Conservation (phyloP, 345 rosid species). For the Salix udensis region DNA sequence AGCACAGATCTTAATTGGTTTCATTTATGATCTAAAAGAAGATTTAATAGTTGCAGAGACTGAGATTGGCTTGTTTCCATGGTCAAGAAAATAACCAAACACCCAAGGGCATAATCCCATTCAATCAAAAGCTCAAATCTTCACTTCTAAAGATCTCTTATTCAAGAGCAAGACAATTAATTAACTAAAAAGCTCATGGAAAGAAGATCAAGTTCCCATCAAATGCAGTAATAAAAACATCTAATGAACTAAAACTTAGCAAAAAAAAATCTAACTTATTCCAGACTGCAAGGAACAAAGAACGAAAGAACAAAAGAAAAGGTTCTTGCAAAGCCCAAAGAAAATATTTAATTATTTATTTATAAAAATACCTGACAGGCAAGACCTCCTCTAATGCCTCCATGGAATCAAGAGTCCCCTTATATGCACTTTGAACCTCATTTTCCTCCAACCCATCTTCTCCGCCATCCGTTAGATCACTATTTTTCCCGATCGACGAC, state of each 20-base stretch:
- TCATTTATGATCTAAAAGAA: background rate
- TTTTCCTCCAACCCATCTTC: constrained; percentile 13
- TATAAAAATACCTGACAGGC: constrained; percentile 17
- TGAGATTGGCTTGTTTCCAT: background rate
- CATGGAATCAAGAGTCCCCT: constrained; percentile 22
- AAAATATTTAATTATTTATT: background rate
- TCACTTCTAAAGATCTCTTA: background rate
- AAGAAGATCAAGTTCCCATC: background rate
- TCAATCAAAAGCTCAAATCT: background rate
- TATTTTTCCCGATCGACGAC: constrained; percentile 30
- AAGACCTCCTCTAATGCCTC: constrained; percentile 24
- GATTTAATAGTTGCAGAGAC: background rate
- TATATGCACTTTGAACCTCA: constrained; percentile 28
- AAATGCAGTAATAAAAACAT: background rate
- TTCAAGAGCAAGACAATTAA: background rate
- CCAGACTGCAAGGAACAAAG: background rate
- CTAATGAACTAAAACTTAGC: background rate
- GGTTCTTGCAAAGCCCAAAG: background rate
- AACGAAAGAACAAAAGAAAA: too few relatives aligned
- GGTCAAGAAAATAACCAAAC: background rate
- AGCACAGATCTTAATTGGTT: background rate
- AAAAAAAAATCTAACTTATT: background rate
- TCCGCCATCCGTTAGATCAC: constrained; percentile 26
- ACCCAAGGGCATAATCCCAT: background rate
- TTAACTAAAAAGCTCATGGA: background rate